A percentile compares a stretch with the other conserved stretches of the same genome.
Conservation (phyloP, 2,329 filamentous ascomycete genomes). For the Periconia digitata region DNA sequence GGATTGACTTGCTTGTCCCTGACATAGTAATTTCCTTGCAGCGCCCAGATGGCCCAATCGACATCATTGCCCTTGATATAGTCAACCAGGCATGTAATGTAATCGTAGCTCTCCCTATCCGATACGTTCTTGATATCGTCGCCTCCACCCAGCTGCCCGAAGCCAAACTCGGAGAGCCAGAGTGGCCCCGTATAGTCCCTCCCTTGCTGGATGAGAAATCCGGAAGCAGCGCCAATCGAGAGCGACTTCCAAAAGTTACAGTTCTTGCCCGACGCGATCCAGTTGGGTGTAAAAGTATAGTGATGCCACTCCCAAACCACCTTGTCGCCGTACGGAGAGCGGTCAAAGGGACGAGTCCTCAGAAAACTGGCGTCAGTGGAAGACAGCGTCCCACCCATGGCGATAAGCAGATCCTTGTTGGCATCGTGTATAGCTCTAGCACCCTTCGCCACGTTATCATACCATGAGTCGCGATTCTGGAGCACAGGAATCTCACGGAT, state of each 20-base stretch:
- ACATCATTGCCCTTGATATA: slow-evolving; percentile 58
- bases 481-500: slow-evolving; percentile 45
- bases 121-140: slow-evolving; percentile 13
- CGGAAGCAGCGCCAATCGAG: slow-evolving; percentile 52
- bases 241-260: slow-evolving; percentile 49
- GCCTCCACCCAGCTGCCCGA: slow-evolving; percentile 32
- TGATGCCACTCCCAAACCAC: slow-evolving; percentile 62
- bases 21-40: slow-evolving; percentile 62
- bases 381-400: slow-evolving; percentile 56
- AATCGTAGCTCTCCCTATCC: slow-evolving; percentile 19
- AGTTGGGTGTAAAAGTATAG: slow-evolving; percentile 47
- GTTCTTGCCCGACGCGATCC: slow-evolving; percentile 46
- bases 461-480: slow-evolving; percentile 58
- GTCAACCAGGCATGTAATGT: slow-evolving; percentile 49
- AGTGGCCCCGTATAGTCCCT: slow-evolving; percentile 55
- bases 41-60: slow-evolving; percentile 60
- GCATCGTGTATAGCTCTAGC: slow-evolving; percentile 54
- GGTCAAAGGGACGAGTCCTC: slow-evolving; percentile 46
- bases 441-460: slow-evolving; percentile 50
- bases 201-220: slow-evolving; percentile 56
- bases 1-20: slow-evolving; percentile 52
- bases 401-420: slow-evolving; percentile 54
- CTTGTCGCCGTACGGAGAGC: slow-evolving; percentile 46
- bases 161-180: slow-evolving; percentile 60
- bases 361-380: slow-evolving; percentile 55